A percentile compares a stretch with the other conserved stretches of the same genome.
phyloP scores from a whole-genome alignment of 208 protist species.

The Acanthamoeba healyi region DNA sequence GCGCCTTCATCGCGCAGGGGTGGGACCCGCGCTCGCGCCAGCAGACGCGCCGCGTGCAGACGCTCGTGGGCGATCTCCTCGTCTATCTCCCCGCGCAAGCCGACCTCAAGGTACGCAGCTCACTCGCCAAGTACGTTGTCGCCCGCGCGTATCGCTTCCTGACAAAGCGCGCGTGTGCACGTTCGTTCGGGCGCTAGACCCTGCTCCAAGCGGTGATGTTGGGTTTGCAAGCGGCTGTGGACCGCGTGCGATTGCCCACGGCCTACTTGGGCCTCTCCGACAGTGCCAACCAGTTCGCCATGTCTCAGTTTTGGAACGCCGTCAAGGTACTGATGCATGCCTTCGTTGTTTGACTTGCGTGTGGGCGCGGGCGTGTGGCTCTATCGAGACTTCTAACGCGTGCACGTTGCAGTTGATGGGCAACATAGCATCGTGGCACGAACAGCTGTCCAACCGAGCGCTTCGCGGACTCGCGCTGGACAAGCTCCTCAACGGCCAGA shows the following conservation, averaged over 20 bases:
- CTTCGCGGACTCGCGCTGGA: constrained; percentile 14
- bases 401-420: constrained; percentile 65
- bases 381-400: neutral
- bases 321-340: constrained; percentile 43
- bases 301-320: constrained; percentile 49
- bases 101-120: constrained; percentile 28
- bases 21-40: constrained; percentile 50
- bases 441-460: constrained; percentile 52
- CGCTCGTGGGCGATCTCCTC: constrained; percentile 28
- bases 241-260: constrained; percentile 46
- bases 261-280: constrained; percentile 48
- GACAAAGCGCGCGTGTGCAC: neutral
- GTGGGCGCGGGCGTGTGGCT: neutral
- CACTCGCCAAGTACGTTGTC: neutral
- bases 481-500: constrained; percentile 58
- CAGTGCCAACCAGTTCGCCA: neutral
- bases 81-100: neutral
- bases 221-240: constrained; percentile 7
- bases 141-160: neutral
- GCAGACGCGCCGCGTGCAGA: constrained; percentile 8
- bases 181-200: neutral
- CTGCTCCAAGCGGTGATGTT: constrained; percentile 4
- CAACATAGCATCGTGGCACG: constrained; percentile 48
- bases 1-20: neutral
- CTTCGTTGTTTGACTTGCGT: neutral